Evolutionary conservation across 2,329 filamentous ascomycete genomes (phyloP).

Genomic region (Colletotrichum sp.): DNA sequence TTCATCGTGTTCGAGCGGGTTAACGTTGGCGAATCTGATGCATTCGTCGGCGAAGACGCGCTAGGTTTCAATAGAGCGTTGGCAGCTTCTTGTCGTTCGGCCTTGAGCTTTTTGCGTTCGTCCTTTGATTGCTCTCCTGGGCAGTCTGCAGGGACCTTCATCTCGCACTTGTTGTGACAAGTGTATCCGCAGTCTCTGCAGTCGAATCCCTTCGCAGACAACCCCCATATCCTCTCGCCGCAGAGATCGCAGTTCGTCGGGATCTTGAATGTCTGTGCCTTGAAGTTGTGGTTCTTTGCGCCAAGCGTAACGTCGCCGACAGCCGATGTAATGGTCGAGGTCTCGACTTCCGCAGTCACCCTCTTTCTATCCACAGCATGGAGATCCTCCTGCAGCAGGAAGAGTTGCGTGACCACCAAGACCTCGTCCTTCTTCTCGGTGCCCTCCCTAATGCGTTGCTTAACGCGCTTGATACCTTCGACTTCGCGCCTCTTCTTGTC

Average conservation of each 20-base stretch:
- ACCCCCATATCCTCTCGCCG: slow-evolving; percentile 94
- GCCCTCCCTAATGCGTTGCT: slow-evolving; percentile 80
- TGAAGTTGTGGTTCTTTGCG: slow-evolving; percentile 96
- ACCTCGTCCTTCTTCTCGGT: slow-evolving; percentile 90
- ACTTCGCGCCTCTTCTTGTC: slow-evolving; percentile 89
- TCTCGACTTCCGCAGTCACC: slow-evolving; percentile 90
- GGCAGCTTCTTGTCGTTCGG: slow-evolving; percentile 80
- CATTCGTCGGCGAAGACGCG: slow-evolving; percentile 45
- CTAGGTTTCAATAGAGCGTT: slow-evolving; percentile 60
- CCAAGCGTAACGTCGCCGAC: slow-evolving; percentile 93
- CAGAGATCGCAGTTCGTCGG: slow-evolving; percentile 98
- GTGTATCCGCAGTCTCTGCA: slow-evolving; percentile 97
- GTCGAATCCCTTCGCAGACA: slow-evolving; percentile 95
- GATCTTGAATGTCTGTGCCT: slow-evolving; percentile 98
- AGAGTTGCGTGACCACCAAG: slow-evolving; percentile 81
- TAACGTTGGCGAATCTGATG: slow-evolving; percentile 68
- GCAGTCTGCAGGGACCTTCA: slow-evolving; percentile 97
- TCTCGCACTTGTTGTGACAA: slow-evolving; percentile 98
- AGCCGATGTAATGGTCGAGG: slow-evolving; percentile 86
- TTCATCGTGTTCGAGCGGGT: slow-evolving; percentile 88
- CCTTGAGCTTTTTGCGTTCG: slow-evolving; percentile 92
- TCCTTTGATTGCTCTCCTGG: slow-evolving; percentile 94
- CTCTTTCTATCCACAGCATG: slow-evolving; percentile 85
- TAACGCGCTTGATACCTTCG: slow-evolving; percentile 74
- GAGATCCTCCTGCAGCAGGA: slow-evolving; percentile 81